Conservation (phyloP, 2,329 filamentous ascomycete species). For the Exophiala dermatitidis region DNA sequence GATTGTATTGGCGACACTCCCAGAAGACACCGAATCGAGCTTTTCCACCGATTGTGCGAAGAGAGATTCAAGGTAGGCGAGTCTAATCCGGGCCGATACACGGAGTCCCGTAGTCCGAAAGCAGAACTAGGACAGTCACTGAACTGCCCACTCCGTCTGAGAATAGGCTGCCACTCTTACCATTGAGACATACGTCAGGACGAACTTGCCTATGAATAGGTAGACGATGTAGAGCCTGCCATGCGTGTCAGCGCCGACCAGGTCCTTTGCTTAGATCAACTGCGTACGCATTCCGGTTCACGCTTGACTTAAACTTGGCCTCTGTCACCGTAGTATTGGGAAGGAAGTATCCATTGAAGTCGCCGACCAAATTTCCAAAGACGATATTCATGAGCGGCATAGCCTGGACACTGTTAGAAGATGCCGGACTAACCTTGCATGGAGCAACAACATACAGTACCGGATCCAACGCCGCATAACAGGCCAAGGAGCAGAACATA, state of each 20-base stretch:
- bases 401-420: constrained; percentile 6
- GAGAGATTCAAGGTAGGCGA: constrained; percentile 44
- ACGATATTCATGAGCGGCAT: constrained; percentile 50
- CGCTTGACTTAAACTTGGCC: constrained; percentile 44
- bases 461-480: constrained; percentile 22
- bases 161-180: constrained; percentile 32
- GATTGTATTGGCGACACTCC: constrained; percentile 46
- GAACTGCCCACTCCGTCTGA: background rate
- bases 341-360: constrained; percentile 52
- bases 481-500: constrained; percentile 18
- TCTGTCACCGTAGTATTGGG: constrained; percentile 39
- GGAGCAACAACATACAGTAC: constrained; percentile 14
- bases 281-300: constrained; percentile 40
- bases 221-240: constrained; percentile 46
- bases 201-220: constrained; percentile 50
- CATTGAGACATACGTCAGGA: constrained; percentile 49
- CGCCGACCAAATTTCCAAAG: constrained; percentile 49
- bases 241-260: background rate
- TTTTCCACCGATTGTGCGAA: constrained; percentile 46
- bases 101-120: constrained; percentile 46
- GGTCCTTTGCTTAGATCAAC: background rate
- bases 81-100: constrained; percentile 45
- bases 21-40: constrained; percentile 45
- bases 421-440: no score
- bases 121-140: constrained; percentile 32